Evolutionary conservation across 257 asterid genomes (phyloP).

Genomic region (Galeopsis tetrahit): DNA sequence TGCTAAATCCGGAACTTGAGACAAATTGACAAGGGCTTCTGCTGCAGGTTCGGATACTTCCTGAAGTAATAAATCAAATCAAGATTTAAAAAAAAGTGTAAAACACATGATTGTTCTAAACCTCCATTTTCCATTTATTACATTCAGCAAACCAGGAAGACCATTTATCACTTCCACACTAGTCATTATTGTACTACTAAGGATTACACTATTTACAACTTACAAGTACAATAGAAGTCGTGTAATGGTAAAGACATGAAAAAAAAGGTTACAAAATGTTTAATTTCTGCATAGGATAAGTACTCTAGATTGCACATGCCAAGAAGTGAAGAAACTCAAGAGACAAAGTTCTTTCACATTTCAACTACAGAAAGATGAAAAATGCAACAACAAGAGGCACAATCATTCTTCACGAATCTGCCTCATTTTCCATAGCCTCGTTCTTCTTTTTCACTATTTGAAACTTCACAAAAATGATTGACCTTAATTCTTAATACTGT

Average conservation of each 20-base stretch:
- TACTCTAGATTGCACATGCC: neutral
- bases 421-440: neutral
- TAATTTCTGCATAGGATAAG: neutral
- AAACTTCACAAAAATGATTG: neutral
- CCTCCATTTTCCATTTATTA: neutral
- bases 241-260: neutral
- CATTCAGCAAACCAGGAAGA: neutral
- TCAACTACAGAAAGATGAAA: neutral
- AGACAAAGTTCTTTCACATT: neutral
- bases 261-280: neutral
- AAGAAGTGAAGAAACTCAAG: neutral
- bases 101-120: neutral
- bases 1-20: constrained; percentile 68
- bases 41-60: constrained; percentile 95
- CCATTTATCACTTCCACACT: neutral
- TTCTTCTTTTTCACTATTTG: neutral
- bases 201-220: neutral
- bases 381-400: neutral
- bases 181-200: neutral
- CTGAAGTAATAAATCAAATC: constrained; percentile 43
- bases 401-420: neutral
- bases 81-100: neutral
- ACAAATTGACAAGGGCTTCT: constrained; percentile 88
- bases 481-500: neutral
- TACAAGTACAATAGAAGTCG: neutral